phyloP scores from a whole-genome alignment of 306 rosid genomes.

The Canavalia ensiformis region DNA sequence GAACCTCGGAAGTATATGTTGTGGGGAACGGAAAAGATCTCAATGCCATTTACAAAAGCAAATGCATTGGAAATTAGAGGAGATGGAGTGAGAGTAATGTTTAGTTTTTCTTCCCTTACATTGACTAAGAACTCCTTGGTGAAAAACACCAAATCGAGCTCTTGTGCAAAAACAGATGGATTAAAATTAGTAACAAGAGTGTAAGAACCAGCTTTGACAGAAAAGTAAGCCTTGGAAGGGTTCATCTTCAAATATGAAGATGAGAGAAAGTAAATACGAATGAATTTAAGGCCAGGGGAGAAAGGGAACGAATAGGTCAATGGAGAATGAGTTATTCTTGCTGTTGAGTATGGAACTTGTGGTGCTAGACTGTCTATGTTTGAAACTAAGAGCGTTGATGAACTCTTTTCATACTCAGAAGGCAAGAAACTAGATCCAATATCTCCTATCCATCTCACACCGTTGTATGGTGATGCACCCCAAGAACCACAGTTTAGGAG shows the following conservation, averaged over 20 bases:
- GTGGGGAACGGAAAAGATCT: constrained; percentile 69
- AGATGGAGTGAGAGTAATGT: constrained; percentile 58
- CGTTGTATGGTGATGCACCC: constrained; percentile 48
- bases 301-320: constrained; percentile 53
- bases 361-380: constrained; percentile 5
- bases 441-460: constrained; percentile 52
- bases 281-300: constrained; percentile 59
- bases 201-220: constrained; percentile 60
- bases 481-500: constrained; percentile 52
- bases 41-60: constrained; percentile 77
- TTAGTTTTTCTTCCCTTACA: constrained; percentile 46
- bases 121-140: constrained; percentile 55
- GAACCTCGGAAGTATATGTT: constrained; percentile 51
- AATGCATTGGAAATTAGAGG: constrained; percentile 47
- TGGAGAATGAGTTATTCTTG: constrained; percentile 50
- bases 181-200: constrained; percentile 65
- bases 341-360: constrained; percentile 53
- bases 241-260: constrained; percentile 14
- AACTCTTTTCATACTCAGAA: constrained; percentile 26
- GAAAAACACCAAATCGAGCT: constrained; percentile 33
- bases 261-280: constrained; percentile 62
- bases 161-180: constrained; percentile 50
- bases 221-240: constrained; percentile 53
- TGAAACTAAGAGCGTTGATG: constrained; percentile 39
- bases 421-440: constrained; percentile 46